Evolutionary conservation across 1,284 basidiomycete species (phyloP).

Genomic region (Leccinum angustisporum): DNA sequence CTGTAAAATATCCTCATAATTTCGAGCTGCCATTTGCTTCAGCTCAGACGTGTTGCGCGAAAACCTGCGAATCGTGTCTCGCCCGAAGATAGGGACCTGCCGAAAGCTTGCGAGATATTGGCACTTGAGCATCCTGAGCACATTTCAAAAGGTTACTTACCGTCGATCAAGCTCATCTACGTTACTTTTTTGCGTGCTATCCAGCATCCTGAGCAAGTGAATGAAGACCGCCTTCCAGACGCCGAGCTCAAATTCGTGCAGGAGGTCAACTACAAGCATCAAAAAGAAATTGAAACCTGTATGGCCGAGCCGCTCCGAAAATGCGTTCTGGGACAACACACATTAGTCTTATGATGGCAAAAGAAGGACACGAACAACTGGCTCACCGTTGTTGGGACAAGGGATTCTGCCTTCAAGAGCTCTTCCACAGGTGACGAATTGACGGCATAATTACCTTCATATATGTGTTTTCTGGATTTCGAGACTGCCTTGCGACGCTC

Average conservation of each 20-base stretch:
- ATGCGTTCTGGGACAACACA: background rate
- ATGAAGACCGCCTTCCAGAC: background rate
- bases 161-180: background rate
- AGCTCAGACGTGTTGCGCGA: background rate
- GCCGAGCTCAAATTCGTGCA: background rate
- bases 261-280: background rate
- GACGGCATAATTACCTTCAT: background rate
- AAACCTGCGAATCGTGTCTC: background rate
- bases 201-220: background rate
- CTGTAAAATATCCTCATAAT: background rate
- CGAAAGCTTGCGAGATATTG: background rate
- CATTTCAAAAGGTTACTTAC: background rate
- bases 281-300: background rate
- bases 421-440: background rate
- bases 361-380: background rate
- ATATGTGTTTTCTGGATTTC: background rate
- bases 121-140: too few species aligned
- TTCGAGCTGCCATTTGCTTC: background rate
- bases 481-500: background rate
- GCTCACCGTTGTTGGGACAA: background rate
- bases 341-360: background rate
- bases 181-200: background rate
- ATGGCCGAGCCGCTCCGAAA: background rate
- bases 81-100: background rate
- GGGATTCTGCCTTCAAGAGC: background rate